These are phyloP conservation scores for Suillus bovinus DNA, from an alignment of 768 basidiomycete genomes.

Conservation along the genomic window DNA sequence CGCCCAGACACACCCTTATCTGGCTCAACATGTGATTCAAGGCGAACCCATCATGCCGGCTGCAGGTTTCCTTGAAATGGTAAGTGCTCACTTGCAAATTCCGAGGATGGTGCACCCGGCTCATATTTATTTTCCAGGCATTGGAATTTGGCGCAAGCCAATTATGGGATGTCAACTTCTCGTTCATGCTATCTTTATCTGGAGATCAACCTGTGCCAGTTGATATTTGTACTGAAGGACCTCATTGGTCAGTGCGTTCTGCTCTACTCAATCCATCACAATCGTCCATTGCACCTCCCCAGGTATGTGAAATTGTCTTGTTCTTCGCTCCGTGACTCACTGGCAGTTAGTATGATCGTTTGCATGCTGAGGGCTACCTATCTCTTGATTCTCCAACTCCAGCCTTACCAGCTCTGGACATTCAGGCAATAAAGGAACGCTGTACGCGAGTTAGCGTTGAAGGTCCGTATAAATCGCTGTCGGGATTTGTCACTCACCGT, in stretches of 20 bases:
- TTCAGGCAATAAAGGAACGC: not conserved
- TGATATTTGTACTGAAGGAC: not conserved
- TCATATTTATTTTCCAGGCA: not conserved
- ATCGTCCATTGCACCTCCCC: not conserved
- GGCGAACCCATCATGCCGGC: slow-evolving; percentile 49
- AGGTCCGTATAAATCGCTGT: not conserved
- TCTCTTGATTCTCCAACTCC: not conserved
- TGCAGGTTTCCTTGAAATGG: slow-evolving; percentile 44
- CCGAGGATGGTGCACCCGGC: not conserved
- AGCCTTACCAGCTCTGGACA: not conserved
- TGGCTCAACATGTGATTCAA: slow-evolving; percentile 46
- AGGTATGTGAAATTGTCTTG: not conserved
- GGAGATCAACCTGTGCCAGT: slow-evolving; percentile 5
- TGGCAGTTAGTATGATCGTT: not conserved
- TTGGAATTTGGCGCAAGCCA: slow-evolving; percentile 8
- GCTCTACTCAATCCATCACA: not conserved
- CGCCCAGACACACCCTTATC: slow-evolving; percentile 36
- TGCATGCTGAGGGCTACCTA: slow-evolving; percentile 10
- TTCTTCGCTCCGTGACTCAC: not conserved
- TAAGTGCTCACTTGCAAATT: slow-evolving; percentile 15
- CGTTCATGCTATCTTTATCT: slow-evolving; percentile 5
- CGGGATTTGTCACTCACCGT: not conserved
- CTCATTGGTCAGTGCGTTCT: not conserved
- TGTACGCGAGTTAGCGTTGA: not conserved
- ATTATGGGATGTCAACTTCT: slow-evolving; percentile 5